Conservation (phyloP, 2,329 filamentous ascomycete species). For the Epichloe brachyelytri region DNA sequence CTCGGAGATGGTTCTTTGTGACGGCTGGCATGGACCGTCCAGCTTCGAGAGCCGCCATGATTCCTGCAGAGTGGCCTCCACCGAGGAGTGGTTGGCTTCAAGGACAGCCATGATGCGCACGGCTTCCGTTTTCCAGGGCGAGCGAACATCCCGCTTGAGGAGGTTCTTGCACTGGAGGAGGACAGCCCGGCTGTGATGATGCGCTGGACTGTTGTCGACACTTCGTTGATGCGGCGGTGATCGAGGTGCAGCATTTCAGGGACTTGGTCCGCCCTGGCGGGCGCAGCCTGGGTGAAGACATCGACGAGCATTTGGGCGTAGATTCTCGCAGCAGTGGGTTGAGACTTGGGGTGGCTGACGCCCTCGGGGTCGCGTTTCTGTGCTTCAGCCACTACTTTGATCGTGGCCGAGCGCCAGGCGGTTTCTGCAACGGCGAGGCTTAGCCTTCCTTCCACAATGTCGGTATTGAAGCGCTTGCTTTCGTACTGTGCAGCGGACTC, state of each 20-base stretch:
- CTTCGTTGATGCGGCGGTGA: constrained; percentile 40
- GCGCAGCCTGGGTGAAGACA: constrained; percentile 54
- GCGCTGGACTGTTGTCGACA: constrained; percentile 29
- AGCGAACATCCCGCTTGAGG: constrained; percentile 66
- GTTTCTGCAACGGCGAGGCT: constrained; percentile 46
- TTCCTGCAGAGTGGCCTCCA: constrained; percentile 43
- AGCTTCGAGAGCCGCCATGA: constrained; percentile 49
- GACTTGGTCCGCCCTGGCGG: constrained; percentile 39
- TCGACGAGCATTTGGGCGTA: constrained; percentile 67
- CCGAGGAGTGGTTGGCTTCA: constrained; percentile 37
- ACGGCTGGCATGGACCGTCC: constrained; percentile 52
- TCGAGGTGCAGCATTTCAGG: constrained; percentile 68
- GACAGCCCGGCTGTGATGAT: constrained; percentile 65
- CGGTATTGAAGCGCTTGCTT: constrained; percentile 54
- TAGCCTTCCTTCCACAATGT: constrained; percentile 42
- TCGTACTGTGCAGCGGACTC: constrained; percentile 63
- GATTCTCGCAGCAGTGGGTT: constrained; percentile 55
- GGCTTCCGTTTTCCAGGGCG: constrained; percentile 65
- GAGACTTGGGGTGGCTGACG: constrained; percentile 46
- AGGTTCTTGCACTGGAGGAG: constrained; percentile 72
- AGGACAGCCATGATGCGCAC: constrained; percentile 57
- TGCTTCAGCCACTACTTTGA: constrained; percentile 52
- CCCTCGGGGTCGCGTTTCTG: constrained; percentile 57
- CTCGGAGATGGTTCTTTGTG: constrained; percentile 45
- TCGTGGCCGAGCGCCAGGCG: constrained; percentile 53